Conservation (phyloP, 305 asterid genomes). For the Fraxinus baroniana region DNA sequence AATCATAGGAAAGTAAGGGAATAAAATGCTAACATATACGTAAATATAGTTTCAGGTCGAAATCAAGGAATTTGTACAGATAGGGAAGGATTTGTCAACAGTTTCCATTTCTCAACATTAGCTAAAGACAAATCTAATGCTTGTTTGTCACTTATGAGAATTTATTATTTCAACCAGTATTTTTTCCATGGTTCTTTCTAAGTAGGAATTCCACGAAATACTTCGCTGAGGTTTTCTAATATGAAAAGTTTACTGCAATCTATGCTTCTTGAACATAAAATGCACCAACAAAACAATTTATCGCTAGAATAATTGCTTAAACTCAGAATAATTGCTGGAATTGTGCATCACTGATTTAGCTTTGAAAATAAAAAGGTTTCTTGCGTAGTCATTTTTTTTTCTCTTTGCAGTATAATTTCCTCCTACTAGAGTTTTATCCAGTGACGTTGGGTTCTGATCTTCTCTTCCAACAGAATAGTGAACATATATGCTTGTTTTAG, state of each 20-base stretch:
- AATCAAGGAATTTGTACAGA: background rate
- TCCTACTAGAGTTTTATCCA: constrained; percentile 13
- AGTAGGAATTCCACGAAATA: background rate
- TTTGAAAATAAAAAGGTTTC: background rate
- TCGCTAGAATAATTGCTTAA: background rate
- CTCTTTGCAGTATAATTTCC: constrained; percentile 13
- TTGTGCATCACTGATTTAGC: background rate
- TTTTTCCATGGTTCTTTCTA: background rate
- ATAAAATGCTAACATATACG: background rate
- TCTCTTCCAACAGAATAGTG: constrained; percentile 24
- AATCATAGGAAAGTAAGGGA: background rate
- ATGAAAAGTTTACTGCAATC: background rate
- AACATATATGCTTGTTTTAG: constrained; percentile 23
- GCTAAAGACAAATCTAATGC: background rate
- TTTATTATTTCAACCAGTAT: background rate
- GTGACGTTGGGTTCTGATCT: constrained; percentile 6
- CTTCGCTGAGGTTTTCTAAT: background rate
- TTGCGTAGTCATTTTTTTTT: background rate
- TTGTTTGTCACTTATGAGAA: background rate
- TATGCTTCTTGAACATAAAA: background rate
- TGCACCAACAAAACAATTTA: background rate
- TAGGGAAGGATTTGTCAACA: background rate
- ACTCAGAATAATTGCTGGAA: background rate
- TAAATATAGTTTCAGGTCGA: background rate
- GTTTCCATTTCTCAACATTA: background rate